phyloP scores from a whole-genome alignment of 257 asterid genomes.

The Echites panduratus region DNA sequence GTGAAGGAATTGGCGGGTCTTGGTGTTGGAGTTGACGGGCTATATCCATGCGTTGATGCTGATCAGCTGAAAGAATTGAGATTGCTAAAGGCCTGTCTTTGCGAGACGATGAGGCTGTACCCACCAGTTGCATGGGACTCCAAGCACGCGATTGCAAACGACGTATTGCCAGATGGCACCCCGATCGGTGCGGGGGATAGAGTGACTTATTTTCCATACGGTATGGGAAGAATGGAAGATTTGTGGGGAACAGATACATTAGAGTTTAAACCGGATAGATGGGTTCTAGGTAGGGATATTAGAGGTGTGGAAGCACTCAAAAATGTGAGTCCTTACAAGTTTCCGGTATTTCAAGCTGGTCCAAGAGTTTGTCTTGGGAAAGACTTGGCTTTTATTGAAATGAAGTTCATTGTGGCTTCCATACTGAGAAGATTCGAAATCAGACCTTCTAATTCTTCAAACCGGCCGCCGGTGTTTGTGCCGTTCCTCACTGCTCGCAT shows the following conservation, averaged over 20 bases:
- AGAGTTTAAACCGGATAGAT: constrained; percentile 62
- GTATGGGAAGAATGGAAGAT: constrained; percentile 70
- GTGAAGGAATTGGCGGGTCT: constrained; percentile 27
- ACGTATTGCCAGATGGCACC: constrained; percentile 72
- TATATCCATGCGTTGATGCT: constrained; percentile 8
- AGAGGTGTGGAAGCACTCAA: not conserved
- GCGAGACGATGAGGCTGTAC: constrained; percentile 76
- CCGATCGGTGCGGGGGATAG: constrained; percentile 39
- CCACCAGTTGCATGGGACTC: constrained; percentile 99
- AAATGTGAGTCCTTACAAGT: constrained; percentile 33
- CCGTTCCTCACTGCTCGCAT: constrained; percentile 78
- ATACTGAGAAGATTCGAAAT: constrained; percentile 41
- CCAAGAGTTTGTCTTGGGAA: constrained; percentile 67
- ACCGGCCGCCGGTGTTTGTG: constrained; percentile 48
- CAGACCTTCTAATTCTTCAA: constrained; percentile 27
- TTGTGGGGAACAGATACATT: constrained; percentile 64
- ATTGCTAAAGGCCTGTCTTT: constrained; percentile 47
- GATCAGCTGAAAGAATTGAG: constrained; percentile 6
- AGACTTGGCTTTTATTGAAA: constrained; percentile 67
- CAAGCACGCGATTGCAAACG: constrained; percentile 56
- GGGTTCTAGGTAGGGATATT: constrained; percentile 8
- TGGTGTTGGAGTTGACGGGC: constrained; percentile 34
- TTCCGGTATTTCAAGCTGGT: constrained; percentile 79
- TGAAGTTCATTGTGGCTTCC: constrained; percentile 54
- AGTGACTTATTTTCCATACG: constrained; percentile 73